Evolutionary conservation across 208 protist genomes (phyloP).

Genomic region (Acanthamoeba healyi): DNA sequence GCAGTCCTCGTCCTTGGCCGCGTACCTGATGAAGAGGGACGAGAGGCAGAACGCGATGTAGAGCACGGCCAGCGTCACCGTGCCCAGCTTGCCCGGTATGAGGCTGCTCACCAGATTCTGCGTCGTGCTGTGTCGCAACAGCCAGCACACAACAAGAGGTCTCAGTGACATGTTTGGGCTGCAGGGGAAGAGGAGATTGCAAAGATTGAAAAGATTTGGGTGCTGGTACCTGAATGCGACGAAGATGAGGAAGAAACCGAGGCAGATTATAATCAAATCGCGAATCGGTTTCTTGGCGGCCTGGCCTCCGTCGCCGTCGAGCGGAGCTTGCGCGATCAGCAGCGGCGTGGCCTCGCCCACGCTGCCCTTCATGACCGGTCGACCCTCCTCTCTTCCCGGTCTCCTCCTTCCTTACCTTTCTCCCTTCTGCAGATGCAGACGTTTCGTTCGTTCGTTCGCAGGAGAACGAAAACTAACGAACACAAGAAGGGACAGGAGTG

Average conservation of each 20-base stretch:
- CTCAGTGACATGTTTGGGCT: background rate
- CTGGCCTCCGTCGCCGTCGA: background rate
- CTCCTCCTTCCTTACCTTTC: background rate
- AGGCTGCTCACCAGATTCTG: conserved; percentile 54
- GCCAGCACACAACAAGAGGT: background rate
- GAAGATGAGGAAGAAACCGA: conserved; percentile 47
- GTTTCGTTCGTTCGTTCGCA: background rate
- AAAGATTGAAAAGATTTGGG: background rate
- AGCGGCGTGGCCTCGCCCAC: background rate
- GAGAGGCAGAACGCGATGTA: conserved; percentile 22
- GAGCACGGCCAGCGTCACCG: background rate
- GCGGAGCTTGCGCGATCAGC: background rate
- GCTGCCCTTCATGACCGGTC: background rate
- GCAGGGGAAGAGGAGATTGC: background rate
- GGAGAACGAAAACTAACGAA: no score
- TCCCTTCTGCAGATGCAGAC: no score
- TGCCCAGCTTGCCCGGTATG: conserved; percentile 4
- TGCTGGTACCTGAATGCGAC: background rate
- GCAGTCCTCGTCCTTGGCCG: no score
- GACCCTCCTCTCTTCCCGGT: background rate
- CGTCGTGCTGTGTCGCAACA: background rate
- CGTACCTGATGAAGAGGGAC: conserved; percentile 17
- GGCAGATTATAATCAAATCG: conserved; percentile 14
- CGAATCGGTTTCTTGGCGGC: conserved; percentile 1
- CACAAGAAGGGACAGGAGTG: no score